Percentiles rank a stretch among this genome's conserved stretches.
Conservation (phyloP, 805 yeast genomes). For the Candida quercuum region DNA sequence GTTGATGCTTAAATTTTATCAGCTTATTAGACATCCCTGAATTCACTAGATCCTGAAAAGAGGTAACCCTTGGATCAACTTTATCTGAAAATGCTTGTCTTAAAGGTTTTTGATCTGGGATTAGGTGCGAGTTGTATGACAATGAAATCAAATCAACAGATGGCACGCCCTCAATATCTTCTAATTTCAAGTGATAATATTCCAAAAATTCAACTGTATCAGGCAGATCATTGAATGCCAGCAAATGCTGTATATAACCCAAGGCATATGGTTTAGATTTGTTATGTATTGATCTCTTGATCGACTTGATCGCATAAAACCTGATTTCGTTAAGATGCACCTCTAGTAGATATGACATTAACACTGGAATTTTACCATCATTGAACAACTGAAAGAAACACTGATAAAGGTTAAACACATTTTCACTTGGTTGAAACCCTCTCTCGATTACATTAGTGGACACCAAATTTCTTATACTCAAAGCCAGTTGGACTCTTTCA, state of each 20-base stretch:
- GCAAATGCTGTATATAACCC: constrained; percentile 36
- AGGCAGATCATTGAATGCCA: constrained; percentile 63
- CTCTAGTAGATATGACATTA: constrained; percentile 72
- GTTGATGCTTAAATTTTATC: constrained; percentile 1
- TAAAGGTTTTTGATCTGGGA: constrained; percentile 35
- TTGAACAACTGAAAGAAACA: constrained; percentile 58
- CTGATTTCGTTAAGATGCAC: constrained; percentile 76
- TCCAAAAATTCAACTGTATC: constrained; percentile 53
- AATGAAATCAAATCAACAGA: constrained; percentile 40
- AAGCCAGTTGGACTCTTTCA: constrained; percentile 60
- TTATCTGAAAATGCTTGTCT: constrained; percentile 41
- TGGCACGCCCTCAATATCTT: constrained; percentile 26
- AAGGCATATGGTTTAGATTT: constrained; percentile 63
- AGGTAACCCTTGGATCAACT: constrained; percentile 34
- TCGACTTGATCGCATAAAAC: constrained; percentile 61
- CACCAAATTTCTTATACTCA: constrained; percentile 60
- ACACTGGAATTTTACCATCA: constrained; percentile 50
- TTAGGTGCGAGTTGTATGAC: constrained; percentile 29
- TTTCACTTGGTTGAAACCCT: constrained; percentile 47
- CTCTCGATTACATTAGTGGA: constrained; percentile 54
- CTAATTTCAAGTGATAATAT: constrained; percentile 53
- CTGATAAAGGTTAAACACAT: constrained; percentile 53
- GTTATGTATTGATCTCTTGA: constrained; percentile 63
- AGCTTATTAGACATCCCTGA: constrained; percentile 9
- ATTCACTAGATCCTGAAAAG: constrained; percentile 30